Conservation (phyloP, 768 basidiomycete genomes). For the Suillus bovinus region DNA sequence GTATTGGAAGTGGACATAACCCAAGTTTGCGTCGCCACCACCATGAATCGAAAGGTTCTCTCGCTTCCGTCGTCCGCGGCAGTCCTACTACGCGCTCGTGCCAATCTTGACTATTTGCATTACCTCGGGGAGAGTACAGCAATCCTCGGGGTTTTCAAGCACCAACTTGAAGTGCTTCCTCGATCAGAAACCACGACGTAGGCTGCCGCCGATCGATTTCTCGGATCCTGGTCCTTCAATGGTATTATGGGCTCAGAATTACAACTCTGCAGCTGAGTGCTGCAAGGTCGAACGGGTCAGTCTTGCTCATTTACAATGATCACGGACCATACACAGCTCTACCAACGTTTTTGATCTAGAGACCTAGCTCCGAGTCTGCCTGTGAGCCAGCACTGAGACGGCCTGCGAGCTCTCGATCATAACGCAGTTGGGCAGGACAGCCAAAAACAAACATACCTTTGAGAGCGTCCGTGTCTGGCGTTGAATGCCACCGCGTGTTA, state of each 20-base stretch:
- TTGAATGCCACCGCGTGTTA: not conserved
- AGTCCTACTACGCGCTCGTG: not conserved
- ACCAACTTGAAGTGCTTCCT: slow-evolving; percentile 1
- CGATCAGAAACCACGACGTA: not conserved
- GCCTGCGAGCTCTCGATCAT: not conserved
- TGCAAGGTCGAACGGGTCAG: not conserved
- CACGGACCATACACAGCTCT: not conserved
- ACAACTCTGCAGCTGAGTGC: not conserved
- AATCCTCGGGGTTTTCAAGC: not conserved
- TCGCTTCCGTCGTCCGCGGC: not conserved
- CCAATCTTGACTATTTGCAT: not conserved
- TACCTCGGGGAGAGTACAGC: slow-evolving; percentile 1
- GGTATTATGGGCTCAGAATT: not conserved
- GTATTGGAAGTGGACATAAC: not conserved
- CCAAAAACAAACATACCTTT: not conserved
- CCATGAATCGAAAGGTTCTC: not conserved
- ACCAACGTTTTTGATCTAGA: not conserved
- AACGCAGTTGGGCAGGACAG: not conserved
- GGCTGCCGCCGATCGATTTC: slow-evolving; percentile 2
- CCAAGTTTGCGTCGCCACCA: not conserved
- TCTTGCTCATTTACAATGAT: not conserved
- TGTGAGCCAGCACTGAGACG: not conserved
- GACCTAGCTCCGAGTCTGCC: not conserved
- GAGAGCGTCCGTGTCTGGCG: not conserved
- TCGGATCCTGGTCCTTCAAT: slow-evolving; percentile 1